Base-by-base conservation (phyloP, 2,329 filamentous ascomycete genomes). In the Akanthomyces uredinophilus region DNA sequence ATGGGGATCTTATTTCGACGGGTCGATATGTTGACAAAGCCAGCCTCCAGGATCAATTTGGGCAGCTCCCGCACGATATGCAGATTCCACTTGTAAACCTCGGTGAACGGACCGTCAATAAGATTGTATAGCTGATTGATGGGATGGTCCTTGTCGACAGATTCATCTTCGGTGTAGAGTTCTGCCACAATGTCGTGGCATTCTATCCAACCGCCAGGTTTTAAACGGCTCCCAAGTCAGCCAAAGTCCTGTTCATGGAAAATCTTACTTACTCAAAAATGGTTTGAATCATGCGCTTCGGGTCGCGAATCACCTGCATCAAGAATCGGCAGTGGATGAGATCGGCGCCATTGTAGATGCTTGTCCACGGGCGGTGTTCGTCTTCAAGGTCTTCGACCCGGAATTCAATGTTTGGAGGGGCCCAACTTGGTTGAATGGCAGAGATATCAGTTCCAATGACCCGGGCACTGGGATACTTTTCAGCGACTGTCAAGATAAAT, bases 331-430 rank as follows among this genome's bases (percentile, higher is more conserved):
- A 70, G 67, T 86, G 83, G 50, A 87, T 80, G 62, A 81, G 79
- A 67, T 86, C 83, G 65, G 84, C 69, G 49, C 70, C 66, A 27
- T 64, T 63, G 56, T 77, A 77, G 18, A 74, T 73, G 29, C 64
- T 73, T 3, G 71, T 73, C 73, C 73, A 74, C 8, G 70, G 69
- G 8, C 70, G 72, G 60, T 68, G 69, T 24, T 74, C 71, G 60
- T 75, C 73, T 60, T 75, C 73, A 11, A 76, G 67, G 47, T 75
- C 73, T 53, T 76, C 73, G 22, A 75, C 72, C 20, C 78, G 66
- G 79, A 76, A 87, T 51, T 79, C 77, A 39, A 85, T 75, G 65
- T 87, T 87, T 14, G 82, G 81, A 3, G 84, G 84, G 7, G 84
- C 79, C 69, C 73, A 78, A 29, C 70, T 68, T 3, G 75, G 76